Evolutionary conservation across 768 basidiomycete genomes (phyloP).

Genomic region (Hypholoma sublateritium): DNA sequence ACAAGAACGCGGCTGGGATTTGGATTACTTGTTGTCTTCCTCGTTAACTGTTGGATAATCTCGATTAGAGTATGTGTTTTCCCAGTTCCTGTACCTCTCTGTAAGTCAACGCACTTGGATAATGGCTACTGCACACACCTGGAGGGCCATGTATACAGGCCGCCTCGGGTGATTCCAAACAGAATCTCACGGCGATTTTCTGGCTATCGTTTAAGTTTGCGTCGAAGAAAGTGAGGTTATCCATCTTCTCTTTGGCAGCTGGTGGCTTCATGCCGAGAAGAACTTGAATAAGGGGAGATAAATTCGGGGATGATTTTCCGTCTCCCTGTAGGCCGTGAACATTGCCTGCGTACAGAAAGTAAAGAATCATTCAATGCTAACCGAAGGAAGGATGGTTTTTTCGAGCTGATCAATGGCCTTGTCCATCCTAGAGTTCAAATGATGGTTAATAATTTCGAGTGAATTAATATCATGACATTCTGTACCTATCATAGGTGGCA

Average conservation of each 20-base stretch:
- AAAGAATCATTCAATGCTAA: constrained; percentile 1
- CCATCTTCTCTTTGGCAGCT: constrained; percentile 35
- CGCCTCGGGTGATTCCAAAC: constrained; percentile 77
- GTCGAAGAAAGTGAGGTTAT: constrained; percentile 68
- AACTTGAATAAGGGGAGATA: constrained; percentile 59
- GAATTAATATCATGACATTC: background rate
- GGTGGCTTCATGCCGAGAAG: constrained; percentile 65
- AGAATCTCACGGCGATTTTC: constrained; percentile 78
- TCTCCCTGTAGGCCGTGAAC: constrained; percentile 27
- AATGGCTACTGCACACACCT: constrained; percentile 41
- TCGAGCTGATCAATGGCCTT: constrained; percentile 72
- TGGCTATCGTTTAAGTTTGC: constrained; percentile 79
- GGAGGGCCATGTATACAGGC: constrained; percentile 98
- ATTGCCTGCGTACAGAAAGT: background rate
- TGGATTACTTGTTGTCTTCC: constrained; percentile 42
- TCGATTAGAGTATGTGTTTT: constrained; percentile 97
- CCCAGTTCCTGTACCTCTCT: constrained; percentile 62
- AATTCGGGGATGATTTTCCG: constrained; percentile 41
- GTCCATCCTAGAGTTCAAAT: constrained; percentile 66
- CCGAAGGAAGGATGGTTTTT: constrained; percentile 23
- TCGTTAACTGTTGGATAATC: constrained; percentile 81
- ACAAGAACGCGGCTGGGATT: constrained; percentile 70
- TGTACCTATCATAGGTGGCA: constrained; percentile 83
- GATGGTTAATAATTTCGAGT: background rate
- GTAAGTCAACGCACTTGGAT: background rate